Conservation (phyloP, 371 early-diverging fungal species). For the Entomophthora muscae region DNA sequence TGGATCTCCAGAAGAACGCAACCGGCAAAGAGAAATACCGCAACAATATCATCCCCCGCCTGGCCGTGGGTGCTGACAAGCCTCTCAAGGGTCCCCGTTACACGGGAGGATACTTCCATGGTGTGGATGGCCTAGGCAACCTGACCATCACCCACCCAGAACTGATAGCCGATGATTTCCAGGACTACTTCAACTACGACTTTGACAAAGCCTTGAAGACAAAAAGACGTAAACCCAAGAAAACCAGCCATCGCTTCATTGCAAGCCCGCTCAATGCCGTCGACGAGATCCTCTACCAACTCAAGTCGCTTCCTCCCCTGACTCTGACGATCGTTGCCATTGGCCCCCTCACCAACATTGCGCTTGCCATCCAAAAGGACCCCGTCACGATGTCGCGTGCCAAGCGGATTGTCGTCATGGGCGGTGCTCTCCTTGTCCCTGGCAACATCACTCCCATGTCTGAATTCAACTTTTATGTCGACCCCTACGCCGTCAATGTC, state of each 20-base stretch:
- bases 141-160: constrained; percentile 20
- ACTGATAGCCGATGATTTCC: constrained; percentile 21
- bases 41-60: constrained; percentile 4
- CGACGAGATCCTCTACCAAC: constrained; percentile 25
- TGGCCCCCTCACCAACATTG: constrained; percentile 38
- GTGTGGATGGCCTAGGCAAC: constrained; percentile 25
- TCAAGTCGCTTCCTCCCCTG: constrained; percentile 20
- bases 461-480: too few species aligned
- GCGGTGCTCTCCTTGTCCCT: constrained; percentile 17
- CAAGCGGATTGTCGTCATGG: constrained; percentile 27
- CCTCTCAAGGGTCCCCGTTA: constrained; percentile 20
- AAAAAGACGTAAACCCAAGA: too few species aligned
- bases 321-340: constrained; percentile 27
- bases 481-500: constrained; percentile 23
- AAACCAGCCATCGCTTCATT: constrained; percentile 8
- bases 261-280: constrained; percentile 16
- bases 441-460: constrained; percentile 27
- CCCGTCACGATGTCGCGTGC: constrained; percentile 25
- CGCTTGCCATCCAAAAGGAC: too few species aligned
- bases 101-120: too few species aligned
- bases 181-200: constrained; percentile 10
- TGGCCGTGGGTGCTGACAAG: constrained; percentile 15
- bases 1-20: constrained; percentile 8
- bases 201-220: too few species aligned
- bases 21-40: neutral